Percentiles rank a stretch among this genome's conserved stretches.
These are phyloP conservation scores for Neofusicoccum laricinum DNA, from an alignment of 2,329 filamentous ascomycete genomes.

Conservation along the genomic window DNA sequence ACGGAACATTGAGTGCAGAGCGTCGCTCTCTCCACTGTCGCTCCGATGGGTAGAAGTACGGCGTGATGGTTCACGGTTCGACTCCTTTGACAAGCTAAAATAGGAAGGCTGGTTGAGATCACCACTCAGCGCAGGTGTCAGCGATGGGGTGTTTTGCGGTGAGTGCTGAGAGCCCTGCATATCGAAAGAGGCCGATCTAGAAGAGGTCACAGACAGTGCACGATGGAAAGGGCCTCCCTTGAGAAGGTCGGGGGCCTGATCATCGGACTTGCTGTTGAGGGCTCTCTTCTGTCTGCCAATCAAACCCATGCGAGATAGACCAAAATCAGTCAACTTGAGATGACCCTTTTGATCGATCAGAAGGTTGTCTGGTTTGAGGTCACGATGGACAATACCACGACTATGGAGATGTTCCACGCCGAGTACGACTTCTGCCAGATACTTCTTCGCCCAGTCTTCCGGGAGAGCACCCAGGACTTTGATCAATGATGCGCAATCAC, in stretches of 20 bases:
- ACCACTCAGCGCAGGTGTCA: slow-evolving; percentile 71
- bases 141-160: slow-evolving; percentile 78
- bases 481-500: slow-evolving; percentile 93
- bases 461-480: slow-evolving; percentile 88
- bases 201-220: slow-evolving; percentile 81
- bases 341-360: slow-evolving; percentile 96
- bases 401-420: slow-evolving; percentile 94
- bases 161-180: slow-evolving; percentile 71
- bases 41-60: slow-evolving; percentile 80
- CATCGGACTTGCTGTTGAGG: slow-evolving; percentile 70
- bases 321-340: slow-evolving; percentile 95
- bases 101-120: slow-evolving; percentile 85
- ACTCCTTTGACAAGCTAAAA: slow-evolving; percentile 71
- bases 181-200: slow-evolving; percentile 90
- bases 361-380: slow-evolving; percentile 94
- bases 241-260: slow-evolving; percentile 86
- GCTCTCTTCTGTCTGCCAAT: slow-evolving; percentile 95
- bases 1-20: slow-evolving; percentile 75
- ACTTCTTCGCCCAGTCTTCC: slow-evolving; percentile 98
- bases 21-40: slow-evolving; percentile 89
- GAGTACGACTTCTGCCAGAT: slow-evolving; percentile 92
- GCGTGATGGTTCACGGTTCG: slow-evolving; percentile 58
- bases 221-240: slow-evolving; percentile 90
- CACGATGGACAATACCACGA: slow-evolving; percentile 91
- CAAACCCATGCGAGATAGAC: slow-evolving; percentile 92